Evolutionary conservation across 495 filamentous ascomycete genomes (phyloP), one percentile per base, ranked within the genome.

Genomic region (Pyronema omphalodes): DNA sequence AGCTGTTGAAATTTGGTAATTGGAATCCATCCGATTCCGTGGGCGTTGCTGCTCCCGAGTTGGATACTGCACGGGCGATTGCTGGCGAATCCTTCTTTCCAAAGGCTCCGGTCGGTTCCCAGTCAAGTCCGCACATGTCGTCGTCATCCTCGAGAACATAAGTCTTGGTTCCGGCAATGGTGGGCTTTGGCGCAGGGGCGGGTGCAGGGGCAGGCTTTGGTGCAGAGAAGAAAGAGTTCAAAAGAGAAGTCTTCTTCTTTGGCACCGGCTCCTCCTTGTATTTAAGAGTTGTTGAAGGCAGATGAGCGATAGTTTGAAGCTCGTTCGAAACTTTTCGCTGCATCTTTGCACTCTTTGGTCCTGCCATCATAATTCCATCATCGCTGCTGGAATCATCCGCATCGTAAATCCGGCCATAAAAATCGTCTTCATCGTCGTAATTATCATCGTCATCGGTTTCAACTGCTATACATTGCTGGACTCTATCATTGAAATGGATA

Each of bases 401-500:
- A 17, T 78, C 75, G 15, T 73, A 71, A 18, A 73, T 70, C 56
- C 69, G 71, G 43, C 61, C 67, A 45, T 64, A 58, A 51, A 69
- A 70, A 57, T 66, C 68, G 7, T 68, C 67, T 9, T 80, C 76
- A 0, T 76, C 72, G 7, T 67, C 67, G 9, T 81, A 76, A 0
- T 76, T 71, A 11, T 86, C 83, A 6, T 79, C 79, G 12, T 77
- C 79, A 61, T 91, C 88, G 52, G 77, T 73, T 23, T 96, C 88
- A 19, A 98, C 82, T 3, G 91, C 91, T 51, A 95, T 95, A 62
- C 88, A 95, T 64, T 98, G 89, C 61, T 86, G 79, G 9, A 98
- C 91, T 68, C 86, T 84, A 63, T 95, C 82, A 66, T 94, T 91
- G 69, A 98, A 98, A 65, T 93, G 86, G 48, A 98, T 96, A 64